A percentile compares a stretch with the other conserved stretches of the same genome.
Evolutionary conservation across 352 stramenopile genomes (phyloP).

Genomic region (Phytophthora sp.): DNA sequence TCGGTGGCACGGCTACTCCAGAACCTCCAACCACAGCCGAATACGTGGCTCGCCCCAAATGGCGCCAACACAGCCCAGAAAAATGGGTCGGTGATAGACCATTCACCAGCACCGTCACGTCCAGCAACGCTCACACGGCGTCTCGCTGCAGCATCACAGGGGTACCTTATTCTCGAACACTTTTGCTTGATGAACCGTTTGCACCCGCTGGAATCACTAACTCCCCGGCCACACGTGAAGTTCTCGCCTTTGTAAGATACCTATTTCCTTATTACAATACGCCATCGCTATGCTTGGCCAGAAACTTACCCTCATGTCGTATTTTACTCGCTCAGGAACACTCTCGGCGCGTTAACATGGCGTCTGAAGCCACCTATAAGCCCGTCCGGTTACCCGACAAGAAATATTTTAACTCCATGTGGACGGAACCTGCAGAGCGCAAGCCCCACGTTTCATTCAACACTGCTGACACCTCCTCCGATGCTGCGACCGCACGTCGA

Average conservation of each 20-base stretch:
- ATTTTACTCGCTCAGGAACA: conserved; percentile 39
- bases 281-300: not conserved
- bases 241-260: conserved; percentile 28
- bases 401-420: conserved; percentile 75
- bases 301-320: not conserved
- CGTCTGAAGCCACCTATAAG: conserved; percentile 34
- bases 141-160: conserved; percentile 56
- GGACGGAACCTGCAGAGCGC: conserved; percentile 37
- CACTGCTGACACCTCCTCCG: not conserved
- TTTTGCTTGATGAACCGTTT: conserved; percentile 57
- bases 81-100: conserved; percentile 57
- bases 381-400: conserved; percentile 44
- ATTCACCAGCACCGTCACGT: conserved; percentile 59
- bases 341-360: conserved; percentile 53
- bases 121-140: conserved; percentile 54
- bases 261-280: not conserved
- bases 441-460: conserved; percentile 5
- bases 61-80: conserved; percentile 53
- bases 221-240: conserved; percentile 23
- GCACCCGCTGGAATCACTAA: conserved; percentile 25
- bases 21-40: conserved; percentile 53
- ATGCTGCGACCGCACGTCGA: not conserved
- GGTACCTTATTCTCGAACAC: conserved; percentile 35
- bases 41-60: conserved; percentile 63
- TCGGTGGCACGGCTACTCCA: conserved; percentile 25